Conservation (phyloP, 805 yeast species). For the Wickerhamiella slavikovae region DNA sequence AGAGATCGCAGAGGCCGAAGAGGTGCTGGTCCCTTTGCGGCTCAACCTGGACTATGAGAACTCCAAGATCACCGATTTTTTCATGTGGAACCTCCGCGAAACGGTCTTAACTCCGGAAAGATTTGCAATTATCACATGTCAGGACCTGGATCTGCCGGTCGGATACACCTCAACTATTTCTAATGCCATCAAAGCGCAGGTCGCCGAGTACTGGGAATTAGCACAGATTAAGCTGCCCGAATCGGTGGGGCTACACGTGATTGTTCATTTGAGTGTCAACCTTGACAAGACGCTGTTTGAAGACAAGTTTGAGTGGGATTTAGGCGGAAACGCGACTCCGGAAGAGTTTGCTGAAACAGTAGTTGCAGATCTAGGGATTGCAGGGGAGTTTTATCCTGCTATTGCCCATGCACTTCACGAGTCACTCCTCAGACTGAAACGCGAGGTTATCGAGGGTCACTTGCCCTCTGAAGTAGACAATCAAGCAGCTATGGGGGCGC, state of each 20-base stretch:
- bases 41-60: constrained; percentile 39
- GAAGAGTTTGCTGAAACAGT: constrained; percentile 67
- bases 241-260: constrained; percentile 48
- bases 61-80: constrained; percentile 35
- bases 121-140: constrained; percentile 54
- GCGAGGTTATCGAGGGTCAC: constrained; percentile 60
- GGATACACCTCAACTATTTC: constrained; percentile 41
- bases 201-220: constrained; percentile 50
- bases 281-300: constrained; percentile 68
- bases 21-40: constrained; percentile 42
- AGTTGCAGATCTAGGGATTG: constrained; percentile 66
- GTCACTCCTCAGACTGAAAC: constrained; percentile 48
- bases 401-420: constrained; percentile 78
- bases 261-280: constrained; percentile 63
- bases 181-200: constrained; percentile 54
- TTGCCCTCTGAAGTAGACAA: constrained; percentile 31
- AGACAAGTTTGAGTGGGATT: constrained; percentile 91
- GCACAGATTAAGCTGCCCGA: constrained; percentile 47
- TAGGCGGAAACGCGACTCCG: constrained; percentile 40
- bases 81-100: constrained; percentile 58
- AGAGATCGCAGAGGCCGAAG: constrained; percentile 23
- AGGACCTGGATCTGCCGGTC: constrained; percentile 64
- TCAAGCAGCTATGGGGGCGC: constrained; percentile 38
- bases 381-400: constrained; percentile 74
- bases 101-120: constrained; percentile 48